These are phyloP conservation scores for Phylloporus scabripes DNA, from an alignment of 768 basidiomycete species.

Conservation along the genomic window DNA sequence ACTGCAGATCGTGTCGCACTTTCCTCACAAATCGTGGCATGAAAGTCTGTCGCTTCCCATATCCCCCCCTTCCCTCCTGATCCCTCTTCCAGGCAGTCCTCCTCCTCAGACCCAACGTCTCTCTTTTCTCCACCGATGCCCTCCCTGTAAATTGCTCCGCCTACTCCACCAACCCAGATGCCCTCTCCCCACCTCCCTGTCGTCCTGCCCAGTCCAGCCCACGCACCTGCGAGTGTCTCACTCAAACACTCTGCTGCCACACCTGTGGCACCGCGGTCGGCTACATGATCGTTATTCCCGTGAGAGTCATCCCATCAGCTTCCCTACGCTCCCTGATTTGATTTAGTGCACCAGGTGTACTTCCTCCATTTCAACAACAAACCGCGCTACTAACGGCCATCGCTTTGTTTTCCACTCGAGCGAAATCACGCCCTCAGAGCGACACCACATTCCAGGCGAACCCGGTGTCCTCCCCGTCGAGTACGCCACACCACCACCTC, in stretches of 20 bases:
- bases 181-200: conserved; percentile 35
- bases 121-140: conserved; percentile 80
- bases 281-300: conserved; percentile 74
- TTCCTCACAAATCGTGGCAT: conserved; percentile 83
- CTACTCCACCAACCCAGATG: conserved; percentile 45
- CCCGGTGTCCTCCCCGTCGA: conserved; percentile 53
- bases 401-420: conserved; percentile 82
- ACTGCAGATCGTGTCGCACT: conserved; percentile 65
- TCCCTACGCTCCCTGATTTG: too few species aligned
- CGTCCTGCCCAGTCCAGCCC: conserved; percentile 28
- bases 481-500: conserved; percentile 27
- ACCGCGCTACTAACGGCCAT: conserved; percentile 77
- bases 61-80: not conserved
- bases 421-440: conserved; percentile 58
- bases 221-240: conserved; percentile 81
- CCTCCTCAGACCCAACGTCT: conserved; percentile 73
- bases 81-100: conserved; percentile 59
- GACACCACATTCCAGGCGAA: conserved; percentile 59
- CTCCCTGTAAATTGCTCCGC: conserved; percentile 73
- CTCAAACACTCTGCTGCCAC: conserved; percentile 76
- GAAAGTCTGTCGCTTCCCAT: conserved; percentile 48
- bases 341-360: conserved; percentile 65
- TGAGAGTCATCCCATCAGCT: conserved; percentile 18
- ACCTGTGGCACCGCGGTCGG: conserved; percentile 71
- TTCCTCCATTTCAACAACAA: conserved; percentile 57